Evolutionary conservation across 1,139 yeast genomes (phyloP).

Genomic region (Kodamaea anthophila): DNA sequence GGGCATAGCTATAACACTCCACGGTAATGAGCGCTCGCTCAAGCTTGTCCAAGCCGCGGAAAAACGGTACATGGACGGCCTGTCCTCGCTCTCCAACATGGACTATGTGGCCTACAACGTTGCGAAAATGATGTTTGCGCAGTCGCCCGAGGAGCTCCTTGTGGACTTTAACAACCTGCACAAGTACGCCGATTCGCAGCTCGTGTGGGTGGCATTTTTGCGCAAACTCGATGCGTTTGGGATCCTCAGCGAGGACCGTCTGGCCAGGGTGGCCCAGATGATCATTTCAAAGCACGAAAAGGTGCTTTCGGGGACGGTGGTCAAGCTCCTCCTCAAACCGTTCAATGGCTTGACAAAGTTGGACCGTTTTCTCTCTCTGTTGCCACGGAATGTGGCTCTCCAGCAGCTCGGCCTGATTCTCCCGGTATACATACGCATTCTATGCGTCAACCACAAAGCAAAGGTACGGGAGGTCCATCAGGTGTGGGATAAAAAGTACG

Average conservation of each 20-base stretch:
- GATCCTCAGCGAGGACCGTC: constrained; percentile 25
- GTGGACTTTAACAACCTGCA: constrained; percentile 27
- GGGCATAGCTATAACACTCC: constrained; percentile 33
- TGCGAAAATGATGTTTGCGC: constrained; percentile 22
- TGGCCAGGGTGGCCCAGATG: constrained; percentile 22
- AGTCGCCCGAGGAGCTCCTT: constrained; percentile 29
- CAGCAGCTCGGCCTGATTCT: constrained; percentile 15
- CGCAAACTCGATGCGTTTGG: constrained; percentile 29
- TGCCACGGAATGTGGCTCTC: constrained; percentile 7
- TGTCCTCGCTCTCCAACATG: constrained; percentile 10
- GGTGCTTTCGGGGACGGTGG: constrained; percentile 11
- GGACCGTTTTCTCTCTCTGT: constrained; percentile 14
- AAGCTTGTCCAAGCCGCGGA: constrained; percentile 26
- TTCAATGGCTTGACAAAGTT: constrained; percentile 17
- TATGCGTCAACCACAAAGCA: constrained; percentile 13
- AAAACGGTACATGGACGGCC: constrained; percentile 15
- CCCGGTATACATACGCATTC: constrained; percentile 26
- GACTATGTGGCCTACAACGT: constrained; percentile 20
- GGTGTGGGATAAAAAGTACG: constrained; percentile 15
- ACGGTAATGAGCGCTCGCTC: constrained; percentile 19
- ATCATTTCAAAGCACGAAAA: constrained; percentile 12
- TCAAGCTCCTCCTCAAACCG: constrained; percentile 21
- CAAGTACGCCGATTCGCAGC: constrained; percentile 19
- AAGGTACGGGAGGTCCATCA: constrained; percentile 9
- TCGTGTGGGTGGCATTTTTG: constrained; percentile 33